These are phyloP conservation scores for Fusarium camptoceras DNA, from an alignment of 2,329 filamentous ascomycete genomes.

Conservation along the genomic window DNA sequence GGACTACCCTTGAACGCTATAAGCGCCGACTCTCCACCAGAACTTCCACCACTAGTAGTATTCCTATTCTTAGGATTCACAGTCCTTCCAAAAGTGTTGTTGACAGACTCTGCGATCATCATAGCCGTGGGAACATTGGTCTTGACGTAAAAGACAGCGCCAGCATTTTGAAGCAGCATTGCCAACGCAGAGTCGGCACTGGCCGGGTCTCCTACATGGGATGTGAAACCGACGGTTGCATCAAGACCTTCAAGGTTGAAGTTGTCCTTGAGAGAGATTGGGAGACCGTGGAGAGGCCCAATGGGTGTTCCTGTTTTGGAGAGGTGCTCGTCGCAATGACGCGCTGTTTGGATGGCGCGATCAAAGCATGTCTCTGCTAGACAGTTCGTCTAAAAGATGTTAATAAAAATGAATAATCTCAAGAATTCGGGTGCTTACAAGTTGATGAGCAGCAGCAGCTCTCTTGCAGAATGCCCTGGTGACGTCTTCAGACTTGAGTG, in stretches of 20 bases:
- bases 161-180: slow-evolving; percentile 57
- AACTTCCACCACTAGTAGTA: slow-evolving; percentile 72
- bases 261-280: slow-evolving; percentile 77
- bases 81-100: slow-evolving; percentile 73
- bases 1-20: slow-evolving; percentile 68
- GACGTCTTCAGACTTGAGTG: slow-evolving; percentile 56
- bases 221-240: slow-evolving; percentile 72
- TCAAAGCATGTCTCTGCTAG: slow-evolving; percentile 67
- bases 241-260: slow-evolving; percentile 72
- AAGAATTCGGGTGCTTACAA: neutral
- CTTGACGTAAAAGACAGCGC: slow-evolving; percentile 68
- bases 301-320: slow-evolving; percentile 58
- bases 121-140: slow-evolving; percentile 71
- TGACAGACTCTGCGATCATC: slow-evolving; percentile 76
- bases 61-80: slow-evolving; percentile 70
- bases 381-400: slow-evolving; percentile 56
- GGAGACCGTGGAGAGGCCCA: slow-evolving; percentile 75
- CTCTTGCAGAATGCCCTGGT: slow-evolving; percentile 66
- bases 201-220: slow-evolving; percentile 69
- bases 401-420: neutral
- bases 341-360: slow-evolving; percentile 62
- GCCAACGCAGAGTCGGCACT: slow-evolving; percentile 55
- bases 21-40: slow-evolving; percentile 74
- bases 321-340: slow-evolving; percentile 62
- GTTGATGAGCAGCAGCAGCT: slow-evolving; percentile 67